phyloP scores from a whole-genome alignment of 495 filamentous ascomycete genomes.

The Aspergillus hancockii region DNA sequence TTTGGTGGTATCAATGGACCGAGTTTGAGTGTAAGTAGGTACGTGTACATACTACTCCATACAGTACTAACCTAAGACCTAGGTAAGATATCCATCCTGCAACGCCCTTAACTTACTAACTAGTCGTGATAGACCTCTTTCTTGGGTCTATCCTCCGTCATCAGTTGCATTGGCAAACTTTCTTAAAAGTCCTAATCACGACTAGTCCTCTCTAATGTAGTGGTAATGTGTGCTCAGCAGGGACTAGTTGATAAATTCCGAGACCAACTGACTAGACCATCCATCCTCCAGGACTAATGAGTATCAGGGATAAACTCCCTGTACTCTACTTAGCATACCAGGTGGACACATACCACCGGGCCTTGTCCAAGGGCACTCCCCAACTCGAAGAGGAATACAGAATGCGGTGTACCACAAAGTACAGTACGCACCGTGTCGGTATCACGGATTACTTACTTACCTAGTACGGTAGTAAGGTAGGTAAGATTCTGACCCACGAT shows the following conservation, averaged over 20 bases:
- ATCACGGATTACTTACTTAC: not conserved
- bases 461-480: not conserved
- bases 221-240: not conserved
- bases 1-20: not conserved
- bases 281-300: not conserved
- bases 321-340: not conserved
- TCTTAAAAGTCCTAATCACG: not conserved
- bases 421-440: too few relatives aligned
- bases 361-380: not conserved
- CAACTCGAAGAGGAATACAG: not conserved
- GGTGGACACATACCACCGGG: not conserved
- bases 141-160: not conserved
- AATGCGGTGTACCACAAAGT: slow-evolving; percentile 2
- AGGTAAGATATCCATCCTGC: too few relatives aligned
- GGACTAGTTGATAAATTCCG: not conserved
- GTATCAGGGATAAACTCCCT: not conserved
- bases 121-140: not conserved
- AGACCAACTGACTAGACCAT: not conserved
- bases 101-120: too few relatives aligned
- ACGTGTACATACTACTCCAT: not conserved
- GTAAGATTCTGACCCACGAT: slow-evolving; percentile 24
- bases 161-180: slow-evolving; percentile 1
- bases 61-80: not conserved
- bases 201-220: not conserved
- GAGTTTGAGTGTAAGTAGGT: not conserved